Evolutionary conservation across 2,329 filamentous ascomycete species (phyloP).

Genomic region (Xylaria sp.): DNA sequence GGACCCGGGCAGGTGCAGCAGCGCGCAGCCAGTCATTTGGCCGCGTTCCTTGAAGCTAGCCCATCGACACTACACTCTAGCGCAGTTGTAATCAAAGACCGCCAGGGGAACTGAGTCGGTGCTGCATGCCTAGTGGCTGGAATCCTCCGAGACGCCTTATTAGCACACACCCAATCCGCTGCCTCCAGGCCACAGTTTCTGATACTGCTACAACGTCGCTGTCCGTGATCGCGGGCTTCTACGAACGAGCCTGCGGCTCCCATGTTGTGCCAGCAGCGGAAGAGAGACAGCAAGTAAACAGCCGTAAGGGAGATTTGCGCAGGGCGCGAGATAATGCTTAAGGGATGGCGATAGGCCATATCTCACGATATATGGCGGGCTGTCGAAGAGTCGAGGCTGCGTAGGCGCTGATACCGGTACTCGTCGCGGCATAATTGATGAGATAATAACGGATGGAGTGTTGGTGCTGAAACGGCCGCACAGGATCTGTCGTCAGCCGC

Average conservation of each 20-base stretch:
- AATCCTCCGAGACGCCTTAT: constrained; percentile 43
- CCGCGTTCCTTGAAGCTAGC: constrained; percentile 34
- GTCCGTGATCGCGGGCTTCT: constrained; percentile 3
- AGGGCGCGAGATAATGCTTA: neutral
- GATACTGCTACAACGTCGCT: neutral
- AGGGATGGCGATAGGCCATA: neutral
- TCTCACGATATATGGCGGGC: constrained; percentile 12
- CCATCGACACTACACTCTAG: constrained; percentile 2
- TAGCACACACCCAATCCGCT: constrained; percentile 31
- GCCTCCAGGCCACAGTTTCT: neutral
- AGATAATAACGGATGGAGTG: constrained; percentile 31
- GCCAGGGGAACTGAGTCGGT: constrained; percentile 44
- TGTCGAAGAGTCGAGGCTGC: constrained; percentile 1
- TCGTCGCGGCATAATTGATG: neutral
- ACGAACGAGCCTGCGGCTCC: neutral
- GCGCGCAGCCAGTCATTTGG: constrained; percentile 43
- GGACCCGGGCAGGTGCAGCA: constrained; percentile 39
- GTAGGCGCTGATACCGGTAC: neutral
- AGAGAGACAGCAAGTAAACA: neutral
- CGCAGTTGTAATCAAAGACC: constrained; percentile 41
- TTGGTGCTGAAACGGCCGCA: constrained; percentile 29
- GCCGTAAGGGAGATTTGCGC: neutral
- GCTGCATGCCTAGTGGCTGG: constrained; percentile 42
- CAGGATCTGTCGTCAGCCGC: constrained; percentile 37
- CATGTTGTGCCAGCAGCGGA: constrained; percentile 4